phyloP scores from a whole-genome alignment of 1,139 yeast genomes.

The Tardiomyces depauwii region DNA sequence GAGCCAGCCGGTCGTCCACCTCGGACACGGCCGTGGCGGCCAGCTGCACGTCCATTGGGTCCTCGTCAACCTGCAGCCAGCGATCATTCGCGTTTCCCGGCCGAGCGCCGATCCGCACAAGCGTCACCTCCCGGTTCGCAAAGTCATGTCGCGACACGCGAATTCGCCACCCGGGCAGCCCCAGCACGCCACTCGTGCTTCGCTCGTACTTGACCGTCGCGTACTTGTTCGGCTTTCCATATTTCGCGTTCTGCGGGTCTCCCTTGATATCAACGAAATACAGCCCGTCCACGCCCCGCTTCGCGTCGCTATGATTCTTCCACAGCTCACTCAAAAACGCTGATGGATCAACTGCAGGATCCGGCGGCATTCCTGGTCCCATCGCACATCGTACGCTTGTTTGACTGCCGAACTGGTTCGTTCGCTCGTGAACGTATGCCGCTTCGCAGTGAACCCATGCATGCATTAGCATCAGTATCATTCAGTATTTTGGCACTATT shows the following conservation, averaged over 20 bases:
- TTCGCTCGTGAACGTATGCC: too few species aligned
- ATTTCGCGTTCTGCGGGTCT: conserved; percentile 5
- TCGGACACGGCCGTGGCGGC: too few species aligned
- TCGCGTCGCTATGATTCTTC: background rate
- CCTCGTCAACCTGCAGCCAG: background rate
- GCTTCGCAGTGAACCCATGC: too few species aligned
- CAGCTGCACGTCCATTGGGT: background rate
- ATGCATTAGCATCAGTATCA: too few species aligned
- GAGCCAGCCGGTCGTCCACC: background rate
- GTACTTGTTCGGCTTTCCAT: conserved; percentile 7
- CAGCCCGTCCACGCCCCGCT: background rate
- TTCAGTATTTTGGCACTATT: too few species aligned
- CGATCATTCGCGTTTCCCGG: background rate
- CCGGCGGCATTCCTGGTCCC: too few species aligned
- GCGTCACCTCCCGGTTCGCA: background rate
- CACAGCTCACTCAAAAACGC: background rate
- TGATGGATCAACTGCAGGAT: background rate
- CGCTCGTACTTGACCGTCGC: conserved; percentile 7
- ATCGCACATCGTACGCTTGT: too few species aligned
- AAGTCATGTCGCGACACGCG: conserved; percentile 1
- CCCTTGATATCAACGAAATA: conserved; percentile 5
- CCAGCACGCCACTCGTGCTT: conserved; percentile 4
- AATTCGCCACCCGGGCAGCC: conserved; percentile 1
- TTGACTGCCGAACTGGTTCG: too few species aligned
- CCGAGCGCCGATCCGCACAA: background rate